phyloP scores from a whole-genome alignment of 1,284 basidiomycete genomes.

The Ganoderma boninense region DNA sequence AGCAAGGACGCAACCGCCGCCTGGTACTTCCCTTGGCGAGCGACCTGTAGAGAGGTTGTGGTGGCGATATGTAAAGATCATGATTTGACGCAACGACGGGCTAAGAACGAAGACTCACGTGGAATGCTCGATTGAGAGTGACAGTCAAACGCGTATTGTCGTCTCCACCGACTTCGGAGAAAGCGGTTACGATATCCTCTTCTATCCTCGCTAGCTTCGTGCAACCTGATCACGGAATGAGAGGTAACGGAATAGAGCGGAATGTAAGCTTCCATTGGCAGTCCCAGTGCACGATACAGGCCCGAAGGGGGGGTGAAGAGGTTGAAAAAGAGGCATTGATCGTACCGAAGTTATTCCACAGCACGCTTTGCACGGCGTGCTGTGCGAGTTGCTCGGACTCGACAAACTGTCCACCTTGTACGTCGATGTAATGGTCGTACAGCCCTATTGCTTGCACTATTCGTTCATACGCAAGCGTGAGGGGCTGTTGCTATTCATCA shows the following conservation, averaged over 20 bases:
- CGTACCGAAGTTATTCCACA: constrained; percentile 75
- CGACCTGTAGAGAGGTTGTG: constrained; percentile 51
- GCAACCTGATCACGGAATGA: constrained; percentile 58
- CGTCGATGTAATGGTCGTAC: constrained; percentile 74
- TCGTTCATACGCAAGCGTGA: constrained; percentile 72
- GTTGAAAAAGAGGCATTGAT: background rate
- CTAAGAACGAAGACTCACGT: constrained; percentile 48
- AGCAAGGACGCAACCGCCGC: constrained; percentile 69
- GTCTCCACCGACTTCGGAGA: constrained; percentile 62
- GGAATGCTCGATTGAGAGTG: constrained; percentile 69
- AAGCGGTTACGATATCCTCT: constrained; percentile 73
- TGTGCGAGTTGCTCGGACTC: constrained; percentile 74
- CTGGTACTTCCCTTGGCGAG: constrained; percentile 72
- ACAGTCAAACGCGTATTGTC: constrained; percentile 69
- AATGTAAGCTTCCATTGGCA: background rate
- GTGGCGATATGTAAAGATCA: background rate
- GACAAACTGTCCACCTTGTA: constrained; percentile 54
- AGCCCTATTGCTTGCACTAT: constrained; percentile 72
- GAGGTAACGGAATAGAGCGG: background rate
- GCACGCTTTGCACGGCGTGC: constrained; percentile 74
- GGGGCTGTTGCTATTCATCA: constrained; percentile 69
- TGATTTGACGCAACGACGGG: background rate
- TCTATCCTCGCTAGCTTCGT: constrained; percentile 68
- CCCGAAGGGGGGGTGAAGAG: background rate
- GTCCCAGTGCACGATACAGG: background rate